Evolutionary conservation across 2,329 filamentous ascomycete species (phyloP).

Genomic region (Microdochium trichocladiopsis): DNA sequence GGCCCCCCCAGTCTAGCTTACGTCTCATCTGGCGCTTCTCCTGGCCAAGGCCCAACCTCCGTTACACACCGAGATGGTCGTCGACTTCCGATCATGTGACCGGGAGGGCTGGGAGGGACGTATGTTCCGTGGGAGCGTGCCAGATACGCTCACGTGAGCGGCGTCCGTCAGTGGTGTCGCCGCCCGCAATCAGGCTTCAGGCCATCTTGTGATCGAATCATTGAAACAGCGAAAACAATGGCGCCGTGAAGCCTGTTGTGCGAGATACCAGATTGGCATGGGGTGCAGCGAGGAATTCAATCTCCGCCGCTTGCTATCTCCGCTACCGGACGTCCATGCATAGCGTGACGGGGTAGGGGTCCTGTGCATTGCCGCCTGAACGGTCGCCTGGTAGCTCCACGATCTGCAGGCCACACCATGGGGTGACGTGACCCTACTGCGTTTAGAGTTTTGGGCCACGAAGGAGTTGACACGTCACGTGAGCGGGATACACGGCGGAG

Average conservation of each 20-base stretch:
- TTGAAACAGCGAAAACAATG: not conserved
- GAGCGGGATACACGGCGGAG: not conserved
- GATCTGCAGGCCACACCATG: not conserved
- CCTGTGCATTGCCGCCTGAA: not conserved
- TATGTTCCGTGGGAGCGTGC: not conserved
- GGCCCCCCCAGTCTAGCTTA: not conserved
- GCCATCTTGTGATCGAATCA: not conserved
- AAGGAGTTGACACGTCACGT: not conserved
- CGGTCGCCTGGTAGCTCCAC: not conserved
- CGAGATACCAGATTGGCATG: no score
- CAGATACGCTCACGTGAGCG: not conserved
- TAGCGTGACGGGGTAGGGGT: not conserved
- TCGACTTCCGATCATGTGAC: not conserved
- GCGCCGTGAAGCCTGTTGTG: no score
- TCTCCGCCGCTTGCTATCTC: not conserved
- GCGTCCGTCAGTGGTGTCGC: not conserved
- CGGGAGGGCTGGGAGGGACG: not conserved
- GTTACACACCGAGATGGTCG: not conserved
- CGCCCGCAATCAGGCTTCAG: not conserved
- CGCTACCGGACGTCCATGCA: not conserved
- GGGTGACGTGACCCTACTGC: not conserved
- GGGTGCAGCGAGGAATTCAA: no score
- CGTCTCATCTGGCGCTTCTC: not conserved
- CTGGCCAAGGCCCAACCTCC: not conserved
- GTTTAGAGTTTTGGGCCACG: not conserved